Conservation (phyloP, 805 yeast genomes). For the Sugiyamaella floridensis region DNA sequence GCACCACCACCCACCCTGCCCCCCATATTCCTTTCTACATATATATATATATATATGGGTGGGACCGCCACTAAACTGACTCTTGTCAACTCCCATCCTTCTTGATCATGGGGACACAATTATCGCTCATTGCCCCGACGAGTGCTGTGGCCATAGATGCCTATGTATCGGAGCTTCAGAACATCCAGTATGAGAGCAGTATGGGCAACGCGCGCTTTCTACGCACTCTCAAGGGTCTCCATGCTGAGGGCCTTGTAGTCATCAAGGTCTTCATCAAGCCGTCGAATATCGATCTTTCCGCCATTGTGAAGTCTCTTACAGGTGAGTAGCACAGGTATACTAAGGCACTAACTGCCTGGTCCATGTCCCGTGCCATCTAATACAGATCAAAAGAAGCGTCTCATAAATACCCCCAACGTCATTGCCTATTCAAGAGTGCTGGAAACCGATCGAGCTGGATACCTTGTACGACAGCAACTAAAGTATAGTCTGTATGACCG, state of each 20-base stretch:
- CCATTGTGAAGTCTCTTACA: slow-evolving; percentile 17
- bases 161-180: slow-evolving; percentile 71
- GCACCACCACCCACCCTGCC: no score
- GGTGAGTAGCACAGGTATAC: slow-evolving; percentile 16
- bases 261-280: slow-evolving; percentile 84
- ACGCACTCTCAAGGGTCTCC: slow-evolving; percentile 77
- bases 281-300: slow-evolving; percentile 24
- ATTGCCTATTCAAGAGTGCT: slow-evolving; percentile 66
- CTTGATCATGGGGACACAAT: slow-evolving; percentile 68
- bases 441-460: slow-evolving; percentile 90
- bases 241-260: slow-evolving; percentile 62
- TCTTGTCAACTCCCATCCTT: background rate
- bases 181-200: slow-evolving; percentile 66
- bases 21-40: background rate
- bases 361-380: slow-evolving; percentile 5
- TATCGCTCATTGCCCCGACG: slow-evolving; percentile 81
- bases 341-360: background rate
- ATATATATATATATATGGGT: background rate
- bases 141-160: slow-evolving; percentile 89
- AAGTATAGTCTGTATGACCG: slow-evolving; percentile 82
- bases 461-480: slow-evolving; percentile 74
- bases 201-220: slow-evolving; percentile 77
- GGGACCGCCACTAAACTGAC: background rate
- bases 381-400: slow-evolving; percentile 25
- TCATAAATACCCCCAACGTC: slow-evolving; percentile 52